Conservation (phyloP, 768 basidiomycete species). For the Leccinum aurantiacum region DNA sequence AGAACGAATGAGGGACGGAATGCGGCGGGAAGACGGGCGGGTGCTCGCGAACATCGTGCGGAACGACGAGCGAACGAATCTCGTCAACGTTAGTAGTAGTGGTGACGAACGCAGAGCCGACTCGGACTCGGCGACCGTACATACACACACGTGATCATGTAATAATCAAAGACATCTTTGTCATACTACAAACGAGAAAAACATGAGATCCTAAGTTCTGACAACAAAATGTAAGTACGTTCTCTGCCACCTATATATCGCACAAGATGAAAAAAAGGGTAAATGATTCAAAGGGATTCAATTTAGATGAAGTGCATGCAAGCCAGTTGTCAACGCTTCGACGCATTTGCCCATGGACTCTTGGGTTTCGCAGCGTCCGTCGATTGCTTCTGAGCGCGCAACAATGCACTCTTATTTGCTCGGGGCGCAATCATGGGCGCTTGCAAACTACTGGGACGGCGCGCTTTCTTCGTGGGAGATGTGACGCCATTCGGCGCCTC, state of each 20-base stretch:
- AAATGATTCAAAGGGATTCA: slow-evolving; percentile 16
- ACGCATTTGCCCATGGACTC: slow-evolving; percentile 34
- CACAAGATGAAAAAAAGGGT: slow-evolving; percentile 9
- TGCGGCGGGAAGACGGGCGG: slow-evolving; percentile 11
- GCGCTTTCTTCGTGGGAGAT: slow-evolving; percentile 32
- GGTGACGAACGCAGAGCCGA: not conserved
- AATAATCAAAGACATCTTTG: not conserved
- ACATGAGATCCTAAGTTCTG: too few species aligned
- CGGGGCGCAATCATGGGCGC: slow-evolving; percentile 67
- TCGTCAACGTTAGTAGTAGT: slow-evolving; percentile 9
- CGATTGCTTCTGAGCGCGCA: slow-evolving; percentile 68
- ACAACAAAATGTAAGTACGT: slow-evolving; percentile 4
- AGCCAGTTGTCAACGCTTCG: slow-evolving; percentile 20
- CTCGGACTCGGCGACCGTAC: not conserved
- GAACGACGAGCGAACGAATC: slow-evolving; percentile 12
- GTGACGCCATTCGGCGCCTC: slow-evolving; percentile 18
- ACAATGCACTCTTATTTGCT: slow-evolving; percentile 69
- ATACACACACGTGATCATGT: slow-evolving; percentile 13
- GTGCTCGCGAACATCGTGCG: slow-evolving; percentile 26
- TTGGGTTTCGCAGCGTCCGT: slow-evolving; percentile 32
- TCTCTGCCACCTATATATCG: slow-evolving; percentile 19
- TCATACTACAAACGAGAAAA: not conserved
- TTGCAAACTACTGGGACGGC: slow-evolving; percentile 57
- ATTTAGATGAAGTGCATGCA: not conserved
- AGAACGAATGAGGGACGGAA: slow-evolving; percentile 21